Conservation (phyloP, 139 green algal species). For the Chlamydomonas sp. region DNA sequence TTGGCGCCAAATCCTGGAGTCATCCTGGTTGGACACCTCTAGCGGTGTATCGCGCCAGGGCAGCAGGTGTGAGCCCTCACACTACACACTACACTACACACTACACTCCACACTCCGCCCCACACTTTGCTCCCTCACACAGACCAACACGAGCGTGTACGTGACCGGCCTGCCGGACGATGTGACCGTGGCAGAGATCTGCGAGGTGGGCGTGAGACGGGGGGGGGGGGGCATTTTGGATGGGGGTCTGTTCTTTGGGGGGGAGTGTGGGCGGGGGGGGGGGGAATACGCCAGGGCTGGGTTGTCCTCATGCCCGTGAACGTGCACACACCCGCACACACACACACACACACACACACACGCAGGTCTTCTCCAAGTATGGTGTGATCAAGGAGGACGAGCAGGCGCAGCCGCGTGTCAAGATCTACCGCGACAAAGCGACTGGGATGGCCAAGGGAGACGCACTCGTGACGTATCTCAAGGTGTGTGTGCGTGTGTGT, state of each 20-base stretch:
- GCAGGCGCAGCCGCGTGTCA: slow-evolving; percentile 37
- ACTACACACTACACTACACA: too few species aligned
- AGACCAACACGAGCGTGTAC: slow-evolving; percentile 89
- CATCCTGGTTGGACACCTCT: too few species aligned
- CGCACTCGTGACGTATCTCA: slow-evolving; percentile 51
- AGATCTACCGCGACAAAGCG: slow-evolving; percentile 54
- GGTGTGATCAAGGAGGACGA: slow-evolving; percentile 56
- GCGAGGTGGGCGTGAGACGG: slow-evolving; percentile 27
- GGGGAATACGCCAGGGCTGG: too few species aligned
- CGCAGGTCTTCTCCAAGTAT: slow-evolving; percentile 37
- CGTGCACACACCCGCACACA: not conserved
- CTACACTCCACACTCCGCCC: too few species aligned
- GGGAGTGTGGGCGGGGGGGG: too few species aligned
- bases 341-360: slow-evolving; percentile 6
- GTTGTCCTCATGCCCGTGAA: too few species aligned
- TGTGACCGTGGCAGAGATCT: slow-evolving; percentile 70
- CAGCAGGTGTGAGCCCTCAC: too few species aligned
- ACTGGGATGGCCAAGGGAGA: slow-evolving; percentile 74
- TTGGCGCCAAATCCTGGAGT: too few species aligned
- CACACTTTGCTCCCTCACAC: too few species aligned
- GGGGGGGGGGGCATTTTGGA: not conserved
- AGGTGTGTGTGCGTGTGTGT: too few species aligned
- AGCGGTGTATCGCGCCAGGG: too few species aligned
- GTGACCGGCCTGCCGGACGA: slow-evolving; percentile 85
- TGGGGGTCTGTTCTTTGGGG: not conserved